Conservation (phyloP, 2,329 filamentous ascomycete genomes). For the Verticillium klebahnii region DNA sequence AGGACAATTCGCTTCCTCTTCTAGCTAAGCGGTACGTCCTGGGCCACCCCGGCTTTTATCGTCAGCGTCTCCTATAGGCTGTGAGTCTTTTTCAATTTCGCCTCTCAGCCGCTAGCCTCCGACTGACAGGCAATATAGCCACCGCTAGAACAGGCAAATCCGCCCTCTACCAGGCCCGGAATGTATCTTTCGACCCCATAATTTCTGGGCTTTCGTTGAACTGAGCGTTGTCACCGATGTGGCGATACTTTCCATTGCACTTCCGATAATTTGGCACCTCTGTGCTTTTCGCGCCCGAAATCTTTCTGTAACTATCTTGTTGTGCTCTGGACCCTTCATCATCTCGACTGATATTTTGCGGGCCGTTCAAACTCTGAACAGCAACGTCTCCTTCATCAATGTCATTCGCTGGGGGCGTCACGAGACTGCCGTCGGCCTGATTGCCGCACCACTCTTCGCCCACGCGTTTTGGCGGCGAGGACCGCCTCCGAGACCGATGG, state of each 20-base stretch:
- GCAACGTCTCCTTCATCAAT: conserved; percentile 17
- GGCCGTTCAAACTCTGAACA: conserved; percentile 14
- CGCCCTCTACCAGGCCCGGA: conserved; percentile 14
- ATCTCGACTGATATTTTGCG: conserved; percentile 20
- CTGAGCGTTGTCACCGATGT: conserved; percentile 20
- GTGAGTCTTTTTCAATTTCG: neutral
- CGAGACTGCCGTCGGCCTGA: conserved; percentile 17
- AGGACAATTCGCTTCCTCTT: conserved; percentile 14
- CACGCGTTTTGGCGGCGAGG: conserved; percentile 13
- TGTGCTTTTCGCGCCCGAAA: conserved; percentile 11
- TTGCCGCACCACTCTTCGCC: conserved; percentile 12
- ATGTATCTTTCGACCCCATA: conserved; percentile 15
- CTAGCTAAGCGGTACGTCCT: conserved; percentile 15
- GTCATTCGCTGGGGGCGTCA: conserved; percentile 16
- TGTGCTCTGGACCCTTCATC: conserved; percentile 17
- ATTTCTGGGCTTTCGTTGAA: conserved; percentile 16
- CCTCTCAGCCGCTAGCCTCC: accelerated
- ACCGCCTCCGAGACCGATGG: conserved; percentile 5
- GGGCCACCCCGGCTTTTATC: conserved; percentile 9
- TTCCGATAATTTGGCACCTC: conserved; percentile 18
- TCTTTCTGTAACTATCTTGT: conserved; percentile 15
- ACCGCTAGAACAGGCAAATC: conserved; percentile 18
- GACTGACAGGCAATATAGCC: neutral
- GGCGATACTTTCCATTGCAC: conserved; percentile 18
- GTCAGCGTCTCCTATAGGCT: conserved; percentile 13